Evolutionary conservation across 1,284 basidiomycete genomes (phyloP), one percentile per base, ranked within the genome.

Genomic region (Microbotryum silenes-acaulis): DNA sequence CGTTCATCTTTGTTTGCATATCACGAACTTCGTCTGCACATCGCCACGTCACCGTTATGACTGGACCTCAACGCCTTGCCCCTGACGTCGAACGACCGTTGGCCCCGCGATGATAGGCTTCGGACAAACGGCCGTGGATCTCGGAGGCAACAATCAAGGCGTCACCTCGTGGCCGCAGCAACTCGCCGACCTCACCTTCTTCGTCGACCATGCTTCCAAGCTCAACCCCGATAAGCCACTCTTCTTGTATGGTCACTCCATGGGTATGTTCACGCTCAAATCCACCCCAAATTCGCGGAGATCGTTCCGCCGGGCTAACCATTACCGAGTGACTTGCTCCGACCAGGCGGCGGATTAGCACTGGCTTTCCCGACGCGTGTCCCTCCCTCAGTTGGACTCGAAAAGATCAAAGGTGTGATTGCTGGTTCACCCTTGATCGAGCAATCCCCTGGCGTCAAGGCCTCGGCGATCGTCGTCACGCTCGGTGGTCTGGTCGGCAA

Each of bases 241-340:
- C 37, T 78, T 73, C 64, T 59, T 78, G 37, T 67, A 74, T 51
- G 77, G 77, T 7, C 77, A 78, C 62, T 75, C 73, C 57, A 78
- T 77, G 77, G 74, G 37, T 42, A 42, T 16, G 37, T 10, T 12
- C 14, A 68, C 16, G 16, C 33, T 6, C 12, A 29, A 10, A 10
- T 10, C 0, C 51, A 12, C 29, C 12, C 2, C 21, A 20, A 50
- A 57, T 3, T 29, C 4, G 29, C 9, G 31, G 29, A 8, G 27
- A 23, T n/a, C 37, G n/a, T 52, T 18, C 16, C 65, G 65, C 16
- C 65, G 65, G 74, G 37, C 37, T 42, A 42, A 42, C 37, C 37
- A 18, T 42, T 42, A 16, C 37, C 14, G 37, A 42, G 31, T 31
- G 31, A 31, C 8, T 31, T 31, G 1, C 7, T 42, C 37, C 12